Evolutionary conservation across 208 protist genomes (phyloP).

Genomic region (Trypanosoma boissoni): DNA sequence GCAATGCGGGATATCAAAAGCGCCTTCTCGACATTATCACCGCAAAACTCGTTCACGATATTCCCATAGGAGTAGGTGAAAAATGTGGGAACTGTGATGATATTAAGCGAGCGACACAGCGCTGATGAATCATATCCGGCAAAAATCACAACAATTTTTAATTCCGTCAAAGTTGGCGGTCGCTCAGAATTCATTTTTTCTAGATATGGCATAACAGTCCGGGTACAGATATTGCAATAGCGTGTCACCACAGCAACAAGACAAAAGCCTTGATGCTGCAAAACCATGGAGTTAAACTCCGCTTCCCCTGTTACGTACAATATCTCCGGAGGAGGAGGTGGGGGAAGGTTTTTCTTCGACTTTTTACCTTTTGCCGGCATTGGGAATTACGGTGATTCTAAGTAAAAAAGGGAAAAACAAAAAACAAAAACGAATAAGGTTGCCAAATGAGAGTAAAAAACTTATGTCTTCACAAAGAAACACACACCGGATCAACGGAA

Average conservation of each 20-base stretch:
- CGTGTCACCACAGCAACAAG: constrained; percentile 61
- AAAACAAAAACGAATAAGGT: constrained; percentile 10
- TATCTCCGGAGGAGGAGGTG: constrained; percentile 58
- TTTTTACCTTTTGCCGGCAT: constrained; percentile 28
- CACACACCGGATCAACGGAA: no score
- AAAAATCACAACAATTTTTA: constrained; percentile 62
- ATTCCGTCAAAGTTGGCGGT: constrained; percentile 28
- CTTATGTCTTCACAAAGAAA: no score
- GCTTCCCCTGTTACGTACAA: constrained; percentile 38
- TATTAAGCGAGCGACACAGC: constrained; percentile 43
- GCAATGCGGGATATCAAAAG: constrained; percentile 59
- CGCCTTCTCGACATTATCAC: constrained; percentile 74
- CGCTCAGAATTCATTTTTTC: constrained; percentile 73
- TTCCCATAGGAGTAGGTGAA: constrained; percentile 62
- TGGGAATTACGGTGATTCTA: constrained; percentile 1
- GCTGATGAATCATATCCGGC: constrained; percentile 30
- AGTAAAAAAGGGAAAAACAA: constrained; percentile 2
- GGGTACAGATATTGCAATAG: constrained; percentile 39
- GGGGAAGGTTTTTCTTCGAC: constrained; percentile 36
- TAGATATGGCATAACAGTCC: constrained; percentile 44
- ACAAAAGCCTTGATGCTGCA: constrained; percentile 32
- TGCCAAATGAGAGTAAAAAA: background rate
- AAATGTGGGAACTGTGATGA: constrained; percentile 49
- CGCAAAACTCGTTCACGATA: constrained; percentile 40
- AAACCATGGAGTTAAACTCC: constrained; percentile 48